phyloP scores from a whole-genome alignment of 164 flowering plant species.

The Taxillus chinensis region DNA sequence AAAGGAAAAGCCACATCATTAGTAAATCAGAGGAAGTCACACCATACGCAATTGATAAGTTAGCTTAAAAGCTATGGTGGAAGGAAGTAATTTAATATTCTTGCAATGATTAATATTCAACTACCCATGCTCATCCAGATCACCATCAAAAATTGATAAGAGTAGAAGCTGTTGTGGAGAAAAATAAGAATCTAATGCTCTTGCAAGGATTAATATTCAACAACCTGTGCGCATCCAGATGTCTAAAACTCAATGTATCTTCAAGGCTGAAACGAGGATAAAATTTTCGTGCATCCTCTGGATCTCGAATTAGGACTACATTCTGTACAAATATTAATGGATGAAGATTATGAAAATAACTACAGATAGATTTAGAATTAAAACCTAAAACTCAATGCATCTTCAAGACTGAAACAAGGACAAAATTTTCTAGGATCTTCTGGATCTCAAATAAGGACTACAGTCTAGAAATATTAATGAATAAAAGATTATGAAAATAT shows the following conservation, averaged over 20 bases:
- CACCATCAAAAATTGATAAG: too few species aligned
- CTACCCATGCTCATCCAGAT: constrained; percentile 87
- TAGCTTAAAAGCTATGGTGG: too few species aligned
- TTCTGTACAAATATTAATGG: constrained; percentile 43
- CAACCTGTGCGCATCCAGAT: constrained; percentile 87
- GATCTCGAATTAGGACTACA: constrained; percentile 85
- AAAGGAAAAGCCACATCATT: constrained; percentile 1
- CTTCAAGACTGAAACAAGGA: too few species aligned
- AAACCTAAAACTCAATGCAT: too few species aligned
- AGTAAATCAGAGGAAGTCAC: background rate
- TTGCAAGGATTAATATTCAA: background rate
- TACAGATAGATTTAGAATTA: too few species aligned
- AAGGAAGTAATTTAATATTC: background rate
- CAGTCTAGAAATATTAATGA: too few species aligned
- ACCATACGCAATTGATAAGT: too few species aligned
- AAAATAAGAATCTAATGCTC: background rate
- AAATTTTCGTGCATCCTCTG: constrained; percentile 67
- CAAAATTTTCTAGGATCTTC: too few species aligned
- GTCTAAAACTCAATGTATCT: constrained; percentile 74
- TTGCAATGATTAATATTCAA: background rate
- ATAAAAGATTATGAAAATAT: too few species aligned
- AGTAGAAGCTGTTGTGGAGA: too few species aligned
- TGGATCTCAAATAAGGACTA: too few species aligned
- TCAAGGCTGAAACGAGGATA: constrained; percentile 96
- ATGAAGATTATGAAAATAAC: too few species aligned